Percentiles rank a stretch among this genome's conserved stretches.
Conservation (phyloP, 2,329 filamentous ascomycete genomes). For the Fusarium denticulatum region DNA sequence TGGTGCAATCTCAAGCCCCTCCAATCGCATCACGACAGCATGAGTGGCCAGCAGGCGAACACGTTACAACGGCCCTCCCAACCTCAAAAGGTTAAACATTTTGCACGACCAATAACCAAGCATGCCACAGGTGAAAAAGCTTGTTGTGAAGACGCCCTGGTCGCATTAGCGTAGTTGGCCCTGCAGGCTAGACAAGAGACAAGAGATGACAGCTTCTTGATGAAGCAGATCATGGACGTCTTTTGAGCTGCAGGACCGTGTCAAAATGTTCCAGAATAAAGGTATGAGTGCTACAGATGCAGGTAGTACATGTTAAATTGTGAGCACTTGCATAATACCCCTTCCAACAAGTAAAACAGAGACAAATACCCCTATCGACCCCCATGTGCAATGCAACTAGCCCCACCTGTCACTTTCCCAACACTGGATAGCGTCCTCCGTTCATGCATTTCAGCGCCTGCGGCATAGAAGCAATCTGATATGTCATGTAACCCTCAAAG, state of each 20-base stretch:
- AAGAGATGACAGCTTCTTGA: not conserved
- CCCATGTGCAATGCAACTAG: not conserved
- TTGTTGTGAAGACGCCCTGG: not conserved
- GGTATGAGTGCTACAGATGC: rapidly evolving
- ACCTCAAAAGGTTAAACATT: not conserved
- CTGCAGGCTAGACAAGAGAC: not conserved
- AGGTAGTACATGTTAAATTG: not conserved
- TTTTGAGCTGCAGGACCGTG: rapidly evolving
- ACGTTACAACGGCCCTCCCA: not conserved
- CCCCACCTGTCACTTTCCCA: not conserved
- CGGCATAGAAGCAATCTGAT: not conserved
- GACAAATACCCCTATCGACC: not conserved
- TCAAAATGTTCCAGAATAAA: not conserved
- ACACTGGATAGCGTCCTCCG: not conserved
- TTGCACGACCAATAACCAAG: not conserved
- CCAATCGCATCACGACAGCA: not conserved
- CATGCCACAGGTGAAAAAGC: not conserved
- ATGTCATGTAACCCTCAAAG: not conserved
- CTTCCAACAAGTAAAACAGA: not conserved
- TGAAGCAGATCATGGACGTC: not conserved
- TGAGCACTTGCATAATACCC: not conserved
- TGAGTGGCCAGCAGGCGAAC: not conserved
- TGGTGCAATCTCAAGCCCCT: not conserved
- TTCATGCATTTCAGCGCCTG: not conserved
- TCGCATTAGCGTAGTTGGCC: slow-evolving; percentile 26